Conservation (phyloP, 805 yeast genomes). For the Ogataea glucozyma region DNA sequence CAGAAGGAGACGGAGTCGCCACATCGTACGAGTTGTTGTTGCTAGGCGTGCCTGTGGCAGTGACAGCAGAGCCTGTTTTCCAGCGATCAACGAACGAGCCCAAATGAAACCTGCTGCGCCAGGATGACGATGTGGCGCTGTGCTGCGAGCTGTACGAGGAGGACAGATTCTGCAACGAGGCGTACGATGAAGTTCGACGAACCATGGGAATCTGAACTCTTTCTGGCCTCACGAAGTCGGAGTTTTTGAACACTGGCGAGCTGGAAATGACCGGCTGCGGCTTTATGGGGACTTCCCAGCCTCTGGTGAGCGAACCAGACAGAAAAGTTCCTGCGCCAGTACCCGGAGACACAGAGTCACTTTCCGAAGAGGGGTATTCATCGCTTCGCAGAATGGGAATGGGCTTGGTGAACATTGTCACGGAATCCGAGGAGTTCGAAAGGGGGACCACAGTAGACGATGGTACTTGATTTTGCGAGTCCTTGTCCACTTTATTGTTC, state of each 20-base stretch:
- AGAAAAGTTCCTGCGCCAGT: constrained; percentile 10
- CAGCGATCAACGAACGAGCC: constrained; percentile 35
- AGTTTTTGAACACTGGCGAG: constrained; percentile 21
- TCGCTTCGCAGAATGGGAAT: constrained; percentile 24
- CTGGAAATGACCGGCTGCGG: constrained; percentile 25
- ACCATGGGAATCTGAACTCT: constrained; percentile 23
- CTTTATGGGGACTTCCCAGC: constrained; percentile 46
- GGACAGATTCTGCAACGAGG: constrained; percentile 38
- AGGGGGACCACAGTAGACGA: too few relatives aligned
- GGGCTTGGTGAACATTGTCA: constrained; percentile 19
- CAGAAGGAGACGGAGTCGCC: constrained; percentile 30
- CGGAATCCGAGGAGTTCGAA: too few relatives aligned
- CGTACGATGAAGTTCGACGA: constrained; percentile 34
- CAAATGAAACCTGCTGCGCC: constrained; percentile 29
- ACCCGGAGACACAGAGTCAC: constrained; percentile 17
- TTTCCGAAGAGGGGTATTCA: constrained; percentile 4
- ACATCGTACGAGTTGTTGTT: constrained; percentile 1
- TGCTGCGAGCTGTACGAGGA: constrained; percentile 38
- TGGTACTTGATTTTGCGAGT: too few relatives aligned
- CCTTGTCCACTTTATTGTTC: constrained; percentile 7
- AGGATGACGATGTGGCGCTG: constrained; percentile 24
- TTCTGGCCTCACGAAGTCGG: constrained; percentile 23
- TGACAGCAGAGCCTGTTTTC: constrained; percentile 17
- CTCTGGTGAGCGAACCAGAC: constrained; percentile 26
- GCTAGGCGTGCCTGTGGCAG: neutral